Evolutionary conservation across 257 asterid genomes (phyloP), one percentile per base, ranked within the genome.

Genomic region (Misopates orontium): DNA sequence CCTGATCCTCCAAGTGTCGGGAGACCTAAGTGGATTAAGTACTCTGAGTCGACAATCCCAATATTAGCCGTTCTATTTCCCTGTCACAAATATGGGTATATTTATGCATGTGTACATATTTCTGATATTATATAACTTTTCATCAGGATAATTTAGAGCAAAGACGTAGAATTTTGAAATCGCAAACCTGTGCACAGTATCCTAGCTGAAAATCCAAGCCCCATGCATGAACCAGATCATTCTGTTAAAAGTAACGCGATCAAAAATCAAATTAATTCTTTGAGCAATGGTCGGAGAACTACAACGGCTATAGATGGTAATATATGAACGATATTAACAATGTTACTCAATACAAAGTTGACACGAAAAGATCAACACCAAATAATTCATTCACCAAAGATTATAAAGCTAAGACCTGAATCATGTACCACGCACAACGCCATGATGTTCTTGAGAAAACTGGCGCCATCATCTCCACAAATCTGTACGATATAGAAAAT

Each of bases 401-500:
- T 28, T 36, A 9, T 22, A 17, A 23, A 54, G n/a, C 56, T 68
- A 31, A 40, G n/a, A 88, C 96, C 94, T 88, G 96, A 73, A 89
- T 82, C 85, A 89, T 78, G 75, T 84, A 72, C 95, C 96, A 89
- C 0, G 79, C 75, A 48, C 95, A 89, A 42, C 84, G 95, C 96
- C 95, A 89, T 0, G 90, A 84, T 71, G 76, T 81, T 49, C 71
- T 74, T 2, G 96, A 86, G 75, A 88, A 88, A 66, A 84, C 91
- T 4, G 95, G 95, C 77, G 95, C 95, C 96, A 86, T 86, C 95
- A 84, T 81, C 83, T 89, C 95, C 71, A 84, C 91, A 73, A 82
- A 86, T 78, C 95, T 86, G 79, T 53, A 31, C 20, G 15, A 4
- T 36, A 12, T 56, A 48, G 57, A 3, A 6, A 16, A 7, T 7